Evolutionary conservation across 2,329 filamentous ascomycete genomes (phyloP).

Genomic region (Pestalotiopsis sp.): DNA sequence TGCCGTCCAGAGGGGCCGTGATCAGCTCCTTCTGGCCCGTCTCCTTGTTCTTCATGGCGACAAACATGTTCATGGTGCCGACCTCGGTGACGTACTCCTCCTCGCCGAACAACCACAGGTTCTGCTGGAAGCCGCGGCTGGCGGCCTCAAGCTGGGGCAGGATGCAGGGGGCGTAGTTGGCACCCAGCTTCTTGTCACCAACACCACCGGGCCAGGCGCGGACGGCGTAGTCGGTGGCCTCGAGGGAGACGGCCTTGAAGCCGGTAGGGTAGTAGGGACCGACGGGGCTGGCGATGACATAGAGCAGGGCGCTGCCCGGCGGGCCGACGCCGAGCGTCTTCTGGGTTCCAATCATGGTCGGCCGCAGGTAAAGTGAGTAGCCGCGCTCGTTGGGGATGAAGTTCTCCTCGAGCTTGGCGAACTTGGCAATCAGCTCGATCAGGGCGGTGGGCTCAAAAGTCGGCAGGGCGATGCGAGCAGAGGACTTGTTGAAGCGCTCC

Average conservation of each 20-base stretch:
- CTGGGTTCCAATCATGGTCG: constrained; percentile 97
- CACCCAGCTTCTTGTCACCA: constrained; percentile 96
- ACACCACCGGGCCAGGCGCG: constrained; percentile 98
- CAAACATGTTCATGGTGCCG: constrained; percentile 98
- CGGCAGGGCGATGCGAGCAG: constrained; percentile 88
- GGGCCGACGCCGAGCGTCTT: constrained; percentile 88
- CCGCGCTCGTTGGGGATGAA: constrained; percentile 88
- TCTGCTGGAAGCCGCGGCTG: constrained; percentile 93
- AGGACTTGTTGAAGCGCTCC: constrained; percentile 89
- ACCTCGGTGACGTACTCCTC: constrained; percentile 97
- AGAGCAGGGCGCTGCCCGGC: constrained; percentile 90
- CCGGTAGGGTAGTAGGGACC: constrained; percentile 98
- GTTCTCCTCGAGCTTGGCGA: constrained; percentile 79
- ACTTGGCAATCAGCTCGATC: constrained; percentile 79
- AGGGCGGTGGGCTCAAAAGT: constrained; percentile 76
- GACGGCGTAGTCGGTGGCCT: constrained; percentile 95
- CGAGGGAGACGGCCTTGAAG: constrained; percentile 94
- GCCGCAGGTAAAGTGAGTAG: constrained; percentile 93
- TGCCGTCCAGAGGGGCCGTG: constrained; percentile 95
- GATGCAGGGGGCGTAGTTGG: constrained; percentile 99
- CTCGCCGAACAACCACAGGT: constrained; percentile 95
- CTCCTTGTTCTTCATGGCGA: constrained; percentile 80
- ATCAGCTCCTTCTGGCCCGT: constrained; percentile 90
- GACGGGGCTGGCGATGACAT: constrained; percentile 93
- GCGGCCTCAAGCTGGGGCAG: constrained; percentile 94